A percentile compares a stretch with the other conserved stretches of the same genome.
Evolutionary conservation across 1,284 basidiomycete genomes (phyloP).

Genomic region (Ceratobasidium sp.): DNA sequence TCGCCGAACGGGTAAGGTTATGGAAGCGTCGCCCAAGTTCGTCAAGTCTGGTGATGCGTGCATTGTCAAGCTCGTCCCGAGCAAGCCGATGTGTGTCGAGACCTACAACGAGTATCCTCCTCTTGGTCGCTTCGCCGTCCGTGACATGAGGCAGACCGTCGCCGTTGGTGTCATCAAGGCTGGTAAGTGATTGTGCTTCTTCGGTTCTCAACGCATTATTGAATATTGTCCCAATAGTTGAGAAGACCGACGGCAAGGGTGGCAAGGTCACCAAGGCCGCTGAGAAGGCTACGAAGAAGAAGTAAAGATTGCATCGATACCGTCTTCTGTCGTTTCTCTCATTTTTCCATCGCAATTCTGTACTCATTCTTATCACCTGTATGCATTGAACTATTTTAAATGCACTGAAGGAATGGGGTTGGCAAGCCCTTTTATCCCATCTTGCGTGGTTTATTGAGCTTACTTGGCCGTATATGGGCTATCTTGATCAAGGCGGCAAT

Average conservation of each 20-base stretch:
- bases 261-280: slow-evolving; percentile 96
- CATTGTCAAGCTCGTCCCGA: slow-evolving; percentile 97
- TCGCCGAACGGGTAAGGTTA: slow-evolving; percentile 94
- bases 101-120: slow-evolving; percentile 98
- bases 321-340: slow-evolving; percentile 58
- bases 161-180: slow-evolving; percentile 98
- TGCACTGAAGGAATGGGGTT: slow-evolving; percentile 41
- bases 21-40: slow-evolving; percentile 92
- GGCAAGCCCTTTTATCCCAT: neutral
- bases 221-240: slow-evolving; percentile 60
- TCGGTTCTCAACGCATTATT: neutral
- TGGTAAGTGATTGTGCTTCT: slow-evolving; percentile 22
- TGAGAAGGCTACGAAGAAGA: slow-evolving; percentile 96
- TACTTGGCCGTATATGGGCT: neutral
- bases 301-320: slow-evolving; percentile 68
- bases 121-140: slow-evolving; percentile 98
- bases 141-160: slow-evolving; percentile 98
- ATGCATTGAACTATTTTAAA: slow-evolving; percentile 41
- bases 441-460: neutral
- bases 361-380: slow-evolving; percentile 47
- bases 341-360: slow-evolving; percentile 52
- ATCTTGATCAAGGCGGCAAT: neutral
- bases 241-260: slow-evolving; percentile 86
- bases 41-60: slow-evolving; percentile 96
- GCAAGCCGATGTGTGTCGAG: slow-evolving; percentile 97